Evolutionary conservation across 2,329 filamentous ascomycete species (phyloP).

Genomic region (Fusarium temperatum): DNA sequence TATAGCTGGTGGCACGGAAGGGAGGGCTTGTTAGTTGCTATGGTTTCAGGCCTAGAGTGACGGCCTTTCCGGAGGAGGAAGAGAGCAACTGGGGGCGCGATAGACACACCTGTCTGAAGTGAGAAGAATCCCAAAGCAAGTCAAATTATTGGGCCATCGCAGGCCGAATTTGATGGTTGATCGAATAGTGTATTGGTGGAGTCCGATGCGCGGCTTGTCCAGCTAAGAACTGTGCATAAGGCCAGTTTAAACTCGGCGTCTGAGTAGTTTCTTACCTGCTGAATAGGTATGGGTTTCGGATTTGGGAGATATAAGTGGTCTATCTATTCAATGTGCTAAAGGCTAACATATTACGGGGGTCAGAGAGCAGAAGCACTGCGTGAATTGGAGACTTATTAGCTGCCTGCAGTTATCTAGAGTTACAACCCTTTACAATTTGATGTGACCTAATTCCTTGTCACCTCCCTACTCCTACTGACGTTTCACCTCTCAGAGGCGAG

Average conservation of each 20-base stretch:
- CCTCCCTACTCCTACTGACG: too few species aligned
- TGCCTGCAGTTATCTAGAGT: too few species aligned
- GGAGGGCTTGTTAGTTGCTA: neutral
- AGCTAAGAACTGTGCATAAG: neutral
- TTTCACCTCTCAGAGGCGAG: too few species aligned
- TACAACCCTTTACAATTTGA: too few species aligned
- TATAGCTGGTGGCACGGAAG: neutral
- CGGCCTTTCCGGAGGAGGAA: neutral
- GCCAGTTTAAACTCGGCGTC: too few species aligned
- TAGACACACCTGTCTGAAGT: too few species aligned
- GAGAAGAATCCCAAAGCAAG: neutral
- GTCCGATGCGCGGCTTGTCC: neutral
- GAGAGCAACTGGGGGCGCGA: neutral
- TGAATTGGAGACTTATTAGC: too few species aligned
- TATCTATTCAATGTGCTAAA: neutral
- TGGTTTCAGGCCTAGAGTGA: neutral
- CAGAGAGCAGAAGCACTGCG: neutral
- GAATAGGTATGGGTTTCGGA: neutral
- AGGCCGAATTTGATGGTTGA: neutral
- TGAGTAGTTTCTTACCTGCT: neutral
- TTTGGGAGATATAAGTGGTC: rapidly evolving
- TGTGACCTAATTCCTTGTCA: too few species aligned
- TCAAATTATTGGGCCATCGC: neutral
- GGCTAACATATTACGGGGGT: neutral
- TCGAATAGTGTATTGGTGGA: neutral